These are phyloP conservation scores for Calonectria crousiana DNA, from an alignment of 2,329 filamentous ascomycete species.

Conservation along the genomic window DNA sequence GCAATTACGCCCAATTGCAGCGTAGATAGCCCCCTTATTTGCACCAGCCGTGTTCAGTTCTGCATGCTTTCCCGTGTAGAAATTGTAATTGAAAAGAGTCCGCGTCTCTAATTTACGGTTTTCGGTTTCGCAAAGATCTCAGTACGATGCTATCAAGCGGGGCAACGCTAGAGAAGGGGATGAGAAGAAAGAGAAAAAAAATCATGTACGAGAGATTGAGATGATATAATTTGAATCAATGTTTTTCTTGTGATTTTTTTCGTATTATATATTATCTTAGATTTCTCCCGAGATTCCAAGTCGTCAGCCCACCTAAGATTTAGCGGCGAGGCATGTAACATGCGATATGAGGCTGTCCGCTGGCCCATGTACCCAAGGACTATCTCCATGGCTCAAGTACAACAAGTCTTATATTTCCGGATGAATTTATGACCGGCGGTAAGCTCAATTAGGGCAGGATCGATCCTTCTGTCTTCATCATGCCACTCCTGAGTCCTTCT, in stretches of 20 bases:
- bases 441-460: not conserved
- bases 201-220: not conserved
- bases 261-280: not conserved
- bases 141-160: not conserved
- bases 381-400: not conserved
- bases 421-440: not conserved
- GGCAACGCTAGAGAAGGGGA: not conserved
- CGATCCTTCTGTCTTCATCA: not conserved
- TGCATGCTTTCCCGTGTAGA: not conserved
- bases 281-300: not conserved
- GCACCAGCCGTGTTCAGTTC: not conserved
- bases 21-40: not conserved
- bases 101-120: not conserved
- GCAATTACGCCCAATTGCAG: not conserved
- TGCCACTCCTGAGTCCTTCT: not conserved
- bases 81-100: not conserved
- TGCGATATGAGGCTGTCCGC: not conserved
- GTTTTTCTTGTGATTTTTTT: not conserved
- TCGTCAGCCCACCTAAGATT: not conserved
- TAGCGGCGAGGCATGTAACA: not conserved
- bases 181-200: not conserved
- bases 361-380: not conserved
- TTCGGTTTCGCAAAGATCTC: not conserved
- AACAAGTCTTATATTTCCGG: not conserved
- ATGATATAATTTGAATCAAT: not conserved